phyloP scores from a whole-genome alignment of 345 rosid species.

The Eucalyptus polybractea region DNA sequence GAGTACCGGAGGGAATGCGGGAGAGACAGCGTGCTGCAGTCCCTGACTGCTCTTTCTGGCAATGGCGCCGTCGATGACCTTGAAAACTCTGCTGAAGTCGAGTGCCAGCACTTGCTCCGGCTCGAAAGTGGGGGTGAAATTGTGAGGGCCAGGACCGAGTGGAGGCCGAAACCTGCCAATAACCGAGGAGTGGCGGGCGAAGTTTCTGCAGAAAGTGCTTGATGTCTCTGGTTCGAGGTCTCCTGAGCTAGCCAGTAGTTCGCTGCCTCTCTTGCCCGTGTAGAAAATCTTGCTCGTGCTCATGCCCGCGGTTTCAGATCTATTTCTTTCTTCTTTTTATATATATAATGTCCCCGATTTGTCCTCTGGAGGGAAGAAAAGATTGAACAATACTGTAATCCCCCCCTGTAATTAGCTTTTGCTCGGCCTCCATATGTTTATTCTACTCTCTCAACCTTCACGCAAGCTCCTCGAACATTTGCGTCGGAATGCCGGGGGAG shows the following conservation, averaged over 20 bases:
- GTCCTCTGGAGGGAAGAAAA: neutral
- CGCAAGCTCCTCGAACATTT: neutral
- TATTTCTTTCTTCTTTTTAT: slow-evolving; percentile 4
- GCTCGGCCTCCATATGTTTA: neutral
- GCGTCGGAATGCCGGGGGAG: neutral
- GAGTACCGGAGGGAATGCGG: slow-evolving; percentile 98
- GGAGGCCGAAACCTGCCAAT: slow-evolving; percentile 62
- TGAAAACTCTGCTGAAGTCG: slow-evolving; percentile 30
- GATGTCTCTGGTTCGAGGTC: neutral
- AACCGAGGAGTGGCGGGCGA: slow-evolving; percentile 19
- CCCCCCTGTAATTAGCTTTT: slow-evolving; percentile 25
- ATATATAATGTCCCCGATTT: neutral
- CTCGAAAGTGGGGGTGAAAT: slow-evolving; percentile 85
- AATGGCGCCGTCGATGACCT: slow-evolving; percentile 5
- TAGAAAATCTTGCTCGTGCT: slow-evolving; percentile 11
- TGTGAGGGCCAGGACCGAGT: slow-evolving; percentile 77
- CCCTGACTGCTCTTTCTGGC: slow-evolving; percentile 61
- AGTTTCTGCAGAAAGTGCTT: slow-evolving; percentile 22
- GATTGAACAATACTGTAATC: neutral
- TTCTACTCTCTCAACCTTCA: neutral
- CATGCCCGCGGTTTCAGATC: neutral
- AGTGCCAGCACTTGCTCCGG: slow-evolving; percentile 90
- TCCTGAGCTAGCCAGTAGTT: neutral
- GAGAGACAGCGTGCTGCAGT: slow-evolving; percentile 82
- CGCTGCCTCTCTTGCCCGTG: neutral